Conservation (phyloP, 129 eudicot genomes). For the Lonicera japonica region DNA sequence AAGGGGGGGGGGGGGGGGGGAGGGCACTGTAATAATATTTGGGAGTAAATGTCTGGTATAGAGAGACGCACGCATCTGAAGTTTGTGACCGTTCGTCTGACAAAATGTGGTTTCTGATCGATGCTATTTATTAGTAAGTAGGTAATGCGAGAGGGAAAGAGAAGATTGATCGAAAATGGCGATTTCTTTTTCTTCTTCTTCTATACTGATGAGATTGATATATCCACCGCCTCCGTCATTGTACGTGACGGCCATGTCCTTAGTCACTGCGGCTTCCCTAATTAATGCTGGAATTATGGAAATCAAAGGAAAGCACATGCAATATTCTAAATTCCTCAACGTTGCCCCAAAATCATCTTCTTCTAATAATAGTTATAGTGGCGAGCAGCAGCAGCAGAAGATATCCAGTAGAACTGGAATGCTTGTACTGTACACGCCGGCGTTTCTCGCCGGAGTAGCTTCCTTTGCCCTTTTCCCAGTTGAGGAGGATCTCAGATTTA, state of each 20-base stretch:
- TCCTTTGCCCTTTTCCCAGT: slow-evolving; percentile 30
- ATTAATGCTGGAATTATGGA: slow-evolving; percentile 29
- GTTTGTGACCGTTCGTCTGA: no score
- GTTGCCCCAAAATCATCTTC: neutral
- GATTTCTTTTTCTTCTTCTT: neutral
- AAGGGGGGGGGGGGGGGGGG: no score
- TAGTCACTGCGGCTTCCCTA: slow-evolving; percentile 6
- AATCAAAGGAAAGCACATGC: slow-evolving; percentile 32
- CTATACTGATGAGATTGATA: slow-evolving; percentile 9
- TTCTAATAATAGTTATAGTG: no score
- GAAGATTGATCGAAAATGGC: slow-evolving; percentile 1
- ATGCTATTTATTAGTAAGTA: no score
- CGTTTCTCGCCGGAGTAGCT: slow-evolving; percentile 26
- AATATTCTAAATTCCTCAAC: slow-evolving; percentile 28
- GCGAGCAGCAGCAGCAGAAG: slow-evolving; percentile 7
- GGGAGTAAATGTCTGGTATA: no score
- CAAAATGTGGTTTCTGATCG: no score
- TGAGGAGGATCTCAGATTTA: slow-evolving; percentile 37
- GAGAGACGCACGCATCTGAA: no score
- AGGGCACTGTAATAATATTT: no score
- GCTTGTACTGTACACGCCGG: slow-evolving; percentile 32
- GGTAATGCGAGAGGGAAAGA: neutral
- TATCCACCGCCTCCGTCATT: slow-evolving; percentile 27
- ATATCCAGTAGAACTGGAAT: slow-evolving; percentile 34
- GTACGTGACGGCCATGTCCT: slow-evolving; percentile 22